Percentiles rank a stretch among this genome's conserved stretches.
These are phyloP conservation scores for Pontederia crassipes DNA, from an alignment of 176 grass and related monocot species.

Conservation along the genomic window DNA sequence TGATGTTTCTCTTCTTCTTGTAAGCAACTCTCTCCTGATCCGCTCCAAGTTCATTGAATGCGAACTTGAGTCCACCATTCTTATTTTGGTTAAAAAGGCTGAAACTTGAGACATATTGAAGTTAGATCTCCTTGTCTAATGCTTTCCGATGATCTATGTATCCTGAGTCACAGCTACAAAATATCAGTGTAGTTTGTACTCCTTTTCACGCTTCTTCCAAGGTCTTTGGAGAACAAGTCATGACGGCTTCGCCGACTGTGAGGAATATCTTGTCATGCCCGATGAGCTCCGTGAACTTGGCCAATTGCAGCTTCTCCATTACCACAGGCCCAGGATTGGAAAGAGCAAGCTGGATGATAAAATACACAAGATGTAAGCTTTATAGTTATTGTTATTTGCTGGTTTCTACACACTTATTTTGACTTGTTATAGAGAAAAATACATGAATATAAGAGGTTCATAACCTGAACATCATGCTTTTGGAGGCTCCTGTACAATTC, in stretches of 20 bases:
- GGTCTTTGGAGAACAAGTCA: constrained; percentile 35
- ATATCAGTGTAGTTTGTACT: neutral
- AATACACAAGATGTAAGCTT: neutral
- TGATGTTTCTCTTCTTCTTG: too few species aligned
- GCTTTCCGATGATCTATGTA: too few species aligned
- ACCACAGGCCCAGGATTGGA: constrained; percentile 75
- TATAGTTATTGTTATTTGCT: neutral
- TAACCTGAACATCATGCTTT: constrained; percentile 66
- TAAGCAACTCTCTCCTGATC: too few species aligned
- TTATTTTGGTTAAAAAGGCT: too few species aligned
- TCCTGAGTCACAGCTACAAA: too few species aligned
- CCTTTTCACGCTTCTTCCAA: neutral
- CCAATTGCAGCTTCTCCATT: constrained; percentile 49
- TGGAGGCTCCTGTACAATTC: constrained; percentile 54
- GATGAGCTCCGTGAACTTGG: constrained; percentile 55
- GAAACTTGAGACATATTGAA: too few species aligned
- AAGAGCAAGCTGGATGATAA: constrained; percentile 54
- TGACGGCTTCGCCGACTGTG: constrained; percentile 60
- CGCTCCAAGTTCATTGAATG: too few species aligned
- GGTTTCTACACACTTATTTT: too few species aligned
- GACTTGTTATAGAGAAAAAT: too few species aligned
- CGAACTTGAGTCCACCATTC: too few species aligned
- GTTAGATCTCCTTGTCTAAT: too few species aligned
- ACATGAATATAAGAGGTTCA: neutral
- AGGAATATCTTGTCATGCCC: constrained; percentile 68